These are phyloP conservation scores for Alternaria solani DNA, from an alignment of 2,329 filamentous ascomycete genomes.

Conservation along the genomic window DNA sequence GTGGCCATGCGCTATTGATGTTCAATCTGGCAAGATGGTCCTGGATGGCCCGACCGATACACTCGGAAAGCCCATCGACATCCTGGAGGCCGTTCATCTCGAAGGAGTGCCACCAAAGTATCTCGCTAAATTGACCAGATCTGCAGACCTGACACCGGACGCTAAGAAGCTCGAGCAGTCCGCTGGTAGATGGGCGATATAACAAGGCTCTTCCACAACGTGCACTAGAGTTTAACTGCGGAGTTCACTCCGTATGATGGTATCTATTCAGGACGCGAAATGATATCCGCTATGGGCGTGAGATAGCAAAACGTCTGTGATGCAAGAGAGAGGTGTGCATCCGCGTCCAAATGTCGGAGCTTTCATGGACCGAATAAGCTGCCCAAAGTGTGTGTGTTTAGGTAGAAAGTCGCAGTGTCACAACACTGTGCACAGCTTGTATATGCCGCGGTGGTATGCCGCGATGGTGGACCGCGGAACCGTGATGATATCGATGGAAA, in stretches of 20 bases:
- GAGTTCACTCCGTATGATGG: background rate
- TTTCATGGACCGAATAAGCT: background rate
- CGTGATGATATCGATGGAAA: constrained; percentile 12
- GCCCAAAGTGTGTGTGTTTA: background rate
- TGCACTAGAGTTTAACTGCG: constrained; percentile 1
- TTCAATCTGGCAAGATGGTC: constrained; percentile 39
- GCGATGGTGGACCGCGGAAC: background rate
- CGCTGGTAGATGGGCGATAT: background rate
- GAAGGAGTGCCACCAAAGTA: background rate
- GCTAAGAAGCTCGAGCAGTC: constrained; percentile 6
- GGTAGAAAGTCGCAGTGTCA: constrained; percentile 1
- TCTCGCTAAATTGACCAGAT: background rate
- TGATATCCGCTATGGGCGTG: background rate
- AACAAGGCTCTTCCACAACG: background rate
- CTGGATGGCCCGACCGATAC: constrained; percentile 40
- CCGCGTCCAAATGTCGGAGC: background rate
- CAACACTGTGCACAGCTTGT: background rate
- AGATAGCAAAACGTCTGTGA: background rate
- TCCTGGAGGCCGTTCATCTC: constrained; percentile 29
- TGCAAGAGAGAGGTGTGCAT: background rate
- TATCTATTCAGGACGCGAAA: background rate
- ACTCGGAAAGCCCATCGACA: constrained; percentile 42
- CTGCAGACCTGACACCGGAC: constrained; percentile 3
- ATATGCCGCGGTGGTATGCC: background rate
- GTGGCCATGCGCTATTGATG: constrained; percentile 36